A percentile compares a stretch with the other conserved stretches of the same genome.
Evolutionary conservation across 2,329 filamentous ascomycete species (phyloP).

Genomic region (Xylariaceae sp.): DNA sequence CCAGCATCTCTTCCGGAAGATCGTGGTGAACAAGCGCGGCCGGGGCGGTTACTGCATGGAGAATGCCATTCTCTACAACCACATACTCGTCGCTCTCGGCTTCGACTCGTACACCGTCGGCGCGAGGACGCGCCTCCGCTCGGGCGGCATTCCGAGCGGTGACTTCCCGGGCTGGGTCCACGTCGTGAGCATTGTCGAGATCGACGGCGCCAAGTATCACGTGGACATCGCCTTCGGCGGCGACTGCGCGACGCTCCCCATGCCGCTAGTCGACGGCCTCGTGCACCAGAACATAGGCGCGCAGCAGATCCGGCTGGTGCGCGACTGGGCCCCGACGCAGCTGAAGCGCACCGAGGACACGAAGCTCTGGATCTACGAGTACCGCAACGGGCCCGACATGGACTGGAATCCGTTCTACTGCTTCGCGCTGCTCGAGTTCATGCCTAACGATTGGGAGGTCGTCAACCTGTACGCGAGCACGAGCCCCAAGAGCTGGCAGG

Average conservation of each 20-base stretch:
- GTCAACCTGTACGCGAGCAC: conserved; percentile 56
- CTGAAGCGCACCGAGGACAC: conserved; percentile 38
- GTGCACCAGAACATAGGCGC: conserved; percentile 48
- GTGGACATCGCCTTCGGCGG: conserved; percentile 63
- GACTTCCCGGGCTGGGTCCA: conserved; percentile 53
- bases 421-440: conserved; percentile 63
- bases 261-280: conserved; percentile 46
- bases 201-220: conserved; percentile 47
- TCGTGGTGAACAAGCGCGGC: conserved; percentile 40
- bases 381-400: conserved; percentile 43
- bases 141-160: conserved; percentile 38
- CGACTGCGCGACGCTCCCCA: conserved; percentile 54
- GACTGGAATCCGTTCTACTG: conserved; percentile 60
- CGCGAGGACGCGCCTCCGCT: conserved; percentile 44
- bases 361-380: conserved; percentile 61
- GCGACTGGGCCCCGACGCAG: conserved; percentile 45
- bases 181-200: conserved; percentile 57
- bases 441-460: conserved; percentile 56
- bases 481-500: conserved; percentile 49
- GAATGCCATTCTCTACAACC: conserved; percentile 50
- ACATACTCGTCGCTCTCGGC: conserved; percentile 48
- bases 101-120: conserved; percentile 54
- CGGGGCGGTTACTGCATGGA: conserved; percentile 61
- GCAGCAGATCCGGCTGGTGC: conserved; percentile 52
- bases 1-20: conserved; percentile 46